Evolutionary conservation across 1,139 yeast species (phyloP).

Genomic region (Sporopachydermia cereana): DNA sequence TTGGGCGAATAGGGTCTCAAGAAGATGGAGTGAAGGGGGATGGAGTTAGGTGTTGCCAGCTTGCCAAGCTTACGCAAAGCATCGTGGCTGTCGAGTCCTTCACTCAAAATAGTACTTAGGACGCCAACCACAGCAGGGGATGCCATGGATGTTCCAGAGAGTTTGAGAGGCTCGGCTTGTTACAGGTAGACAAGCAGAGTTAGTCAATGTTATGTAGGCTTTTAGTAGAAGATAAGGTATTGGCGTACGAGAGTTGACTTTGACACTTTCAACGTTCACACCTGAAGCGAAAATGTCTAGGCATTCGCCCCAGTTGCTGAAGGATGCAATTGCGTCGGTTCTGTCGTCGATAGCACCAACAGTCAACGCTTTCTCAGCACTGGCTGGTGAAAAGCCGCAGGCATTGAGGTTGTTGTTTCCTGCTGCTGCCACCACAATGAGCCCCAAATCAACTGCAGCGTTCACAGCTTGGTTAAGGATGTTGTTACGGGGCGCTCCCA

Average conservation of each 20-base stretch:
- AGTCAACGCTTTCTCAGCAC: conserved; percentile 58
- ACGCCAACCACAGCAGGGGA: conserved; percentile 74
- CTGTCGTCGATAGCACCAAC: conserved; percentile 82
- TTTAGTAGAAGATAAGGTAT: no score
- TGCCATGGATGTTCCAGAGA: conserved; percentile 83
- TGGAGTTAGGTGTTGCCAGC: conserved; percentile 24
- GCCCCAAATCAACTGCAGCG: conserved; percentile 52
- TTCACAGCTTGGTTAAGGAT: conserved; percentile 51
- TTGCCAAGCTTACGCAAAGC: conserved; percentile 16
- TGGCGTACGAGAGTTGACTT: conserved; percentile 16
- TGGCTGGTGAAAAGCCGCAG: conserved; percentile 71
- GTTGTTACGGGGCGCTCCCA: conserved; percentile 50
- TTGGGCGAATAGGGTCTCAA: conserved; percentile 37
- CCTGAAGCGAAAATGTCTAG: conserved; percentile 83
- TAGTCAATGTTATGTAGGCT: no score
- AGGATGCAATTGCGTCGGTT: conserved; percentile 55
- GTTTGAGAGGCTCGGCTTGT: conserved; percentile 18
- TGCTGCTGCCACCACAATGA: conserved; percentile 63
- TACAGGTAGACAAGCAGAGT: conserved; percentile 15
- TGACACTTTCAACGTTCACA: conserved; percentile 43
- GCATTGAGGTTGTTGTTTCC: conserved; percentile 76
- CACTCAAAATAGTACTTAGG: background rate
- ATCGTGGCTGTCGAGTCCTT: conserved; percentile 14
- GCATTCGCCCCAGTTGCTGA: conserved; percentile 83
- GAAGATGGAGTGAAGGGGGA: conserved; percentile 24